phyloP scores from a whole-genome alignment of 495 filamentous ascomycete species.

The Penicillium coffeae region DNA sequence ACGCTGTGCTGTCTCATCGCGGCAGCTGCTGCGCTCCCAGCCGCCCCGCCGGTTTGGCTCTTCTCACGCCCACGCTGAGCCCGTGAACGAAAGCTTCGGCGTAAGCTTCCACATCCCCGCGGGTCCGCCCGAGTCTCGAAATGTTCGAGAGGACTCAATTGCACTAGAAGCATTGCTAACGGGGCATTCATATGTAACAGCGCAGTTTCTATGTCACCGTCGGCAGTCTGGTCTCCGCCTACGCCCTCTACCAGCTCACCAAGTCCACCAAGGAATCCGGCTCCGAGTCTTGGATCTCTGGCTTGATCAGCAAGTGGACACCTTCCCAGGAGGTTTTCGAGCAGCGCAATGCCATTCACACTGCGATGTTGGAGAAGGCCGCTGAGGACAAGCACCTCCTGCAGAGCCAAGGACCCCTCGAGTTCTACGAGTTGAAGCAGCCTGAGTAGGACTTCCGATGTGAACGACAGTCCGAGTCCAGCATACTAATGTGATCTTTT shows the following conservation, averaged over 20 bases:
- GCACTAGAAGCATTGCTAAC: conserved; percentile 14
- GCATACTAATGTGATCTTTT: not conserved
- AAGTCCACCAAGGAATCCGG: conserved; percentile 44
- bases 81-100: conserved; percentile 60
- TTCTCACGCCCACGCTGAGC: conserved; percentile 44
- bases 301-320: conserved; percentile 52
- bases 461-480: not conserved
- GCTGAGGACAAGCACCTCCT: conserved; percentile 65
- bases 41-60: conserved; percentile 44
- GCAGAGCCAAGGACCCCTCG: conserved; percentile 45
- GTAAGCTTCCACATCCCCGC: conserved; percentile 45
- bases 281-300: conserved; percentile 51
- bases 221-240: conserved; percentile 52
- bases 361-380: conserved; percentile 63
- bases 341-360: conserved; percentile 60
- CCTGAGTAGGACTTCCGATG: conserved; percentile 58
- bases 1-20: conserved; percentile 39
- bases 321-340: conserved; percentile 50
- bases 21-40: conserved; percentile 43
- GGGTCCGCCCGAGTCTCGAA: conserved; percentile 6
- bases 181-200: conserved; percentile 34
- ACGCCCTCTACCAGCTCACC: conserved; percentile 53
- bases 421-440: conserved; percentile 53
- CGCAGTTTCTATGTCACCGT: conserved; percentile 62
- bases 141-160: conserved; percentile 7